A percentile compares a stretch with the other conserved stretches of the same genome.
phyloP scores from a whole-genome alignment of 768 basidiomycete genomes.

The Leccinum ochraceum region DNA sequence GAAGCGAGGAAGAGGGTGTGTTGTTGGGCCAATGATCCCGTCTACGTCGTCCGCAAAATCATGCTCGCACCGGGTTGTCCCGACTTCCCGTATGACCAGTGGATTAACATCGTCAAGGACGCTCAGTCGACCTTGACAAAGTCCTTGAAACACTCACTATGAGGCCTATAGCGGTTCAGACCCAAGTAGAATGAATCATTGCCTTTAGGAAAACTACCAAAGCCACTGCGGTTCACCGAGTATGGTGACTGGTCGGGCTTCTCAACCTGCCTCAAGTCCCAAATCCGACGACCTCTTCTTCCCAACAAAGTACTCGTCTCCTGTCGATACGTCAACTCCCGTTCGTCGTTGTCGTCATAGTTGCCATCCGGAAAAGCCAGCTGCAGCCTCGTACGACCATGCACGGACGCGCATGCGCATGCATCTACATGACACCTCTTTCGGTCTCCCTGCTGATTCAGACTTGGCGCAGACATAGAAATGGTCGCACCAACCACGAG shows the following conservation, averaged over 20 bases:
- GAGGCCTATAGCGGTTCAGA: neutral
- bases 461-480: neutral
- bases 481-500: slow-evolving; percentile 3
- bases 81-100: neutral
- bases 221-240: neutral
- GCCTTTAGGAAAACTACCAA: neutral
- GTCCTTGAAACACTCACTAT: neutral
- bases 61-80: neutral
- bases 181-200: neutral
- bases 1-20: neutral
- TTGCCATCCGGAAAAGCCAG: slow-evolving; percentile 32
- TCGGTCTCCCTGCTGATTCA: neutral
- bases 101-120: neutral
- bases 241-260: neutral
- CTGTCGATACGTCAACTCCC: neutral
- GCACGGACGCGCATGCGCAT: neutral
- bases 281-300: neutral
- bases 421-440: neutral
- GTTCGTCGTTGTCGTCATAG: neutral
- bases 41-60: neutral
- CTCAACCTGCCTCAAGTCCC: too few relatives aligned
- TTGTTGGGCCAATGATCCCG: neutral
- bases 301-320: neutral
- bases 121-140: neutral
- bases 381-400: slow-evolving; percentile 28